Evolutionary conservation across 2,329 filamentous ascomycete genomes (phyloP).

Genomic region (Botrytis byssoidea): DNA sequence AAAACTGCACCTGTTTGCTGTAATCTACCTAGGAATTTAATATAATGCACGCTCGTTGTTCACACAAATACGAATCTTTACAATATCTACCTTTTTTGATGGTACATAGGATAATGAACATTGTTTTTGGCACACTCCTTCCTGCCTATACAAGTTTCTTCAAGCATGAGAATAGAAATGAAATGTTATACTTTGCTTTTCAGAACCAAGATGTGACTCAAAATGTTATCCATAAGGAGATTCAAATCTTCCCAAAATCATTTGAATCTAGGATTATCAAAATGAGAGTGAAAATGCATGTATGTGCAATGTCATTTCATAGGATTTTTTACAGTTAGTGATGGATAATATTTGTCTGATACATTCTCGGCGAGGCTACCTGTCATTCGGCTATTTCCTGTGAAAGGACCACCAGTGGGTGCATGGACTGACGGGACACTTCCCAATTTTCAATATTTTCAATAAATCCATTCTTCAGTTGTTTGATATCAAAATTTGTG

Average conservation of each 20-base stretch:
- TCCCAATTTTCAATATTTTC: no score
- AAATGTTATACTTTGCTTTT: not conserved
- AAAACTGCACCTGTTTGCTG: not conserved
- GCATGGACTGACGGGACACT: no score
- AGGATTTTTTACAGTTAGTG: not conserved
- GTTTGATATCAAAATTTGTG: no score
- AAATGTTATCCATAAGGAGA: not conserved
- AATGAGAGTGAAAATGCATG: not conserved
- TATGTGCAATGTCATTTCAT: not conserved
- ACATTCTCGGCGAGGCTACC: conserved; percentile 1
- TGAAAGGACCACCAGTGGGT: no score
- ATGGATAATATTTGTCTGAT: not conserved
- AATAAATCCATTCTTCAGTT: no score
- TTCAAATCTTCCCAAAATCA: not conserved
- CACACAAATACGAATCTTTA: not conserved
- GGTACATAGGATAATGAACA: not conserved
- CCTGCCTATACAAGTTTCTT: not conserved
- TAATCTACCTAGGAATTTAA: not conserved
- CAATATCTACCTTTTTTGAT: not conserved
- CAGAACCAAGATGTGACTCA: not conserved
- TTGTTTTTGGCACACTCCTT: not conserved
- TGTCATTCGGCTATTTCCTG: conserved; percentile 22
- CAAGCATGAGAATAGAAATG: not conserved
- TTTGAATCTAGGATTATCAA: not conserved
- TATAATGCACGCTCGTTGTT: not conserved